Evolutionary conservation across 345 rosid genomes (phyloP), one percentile per base, ranked within the genome.

Genomic region (Ceriops decandra): DNA sequence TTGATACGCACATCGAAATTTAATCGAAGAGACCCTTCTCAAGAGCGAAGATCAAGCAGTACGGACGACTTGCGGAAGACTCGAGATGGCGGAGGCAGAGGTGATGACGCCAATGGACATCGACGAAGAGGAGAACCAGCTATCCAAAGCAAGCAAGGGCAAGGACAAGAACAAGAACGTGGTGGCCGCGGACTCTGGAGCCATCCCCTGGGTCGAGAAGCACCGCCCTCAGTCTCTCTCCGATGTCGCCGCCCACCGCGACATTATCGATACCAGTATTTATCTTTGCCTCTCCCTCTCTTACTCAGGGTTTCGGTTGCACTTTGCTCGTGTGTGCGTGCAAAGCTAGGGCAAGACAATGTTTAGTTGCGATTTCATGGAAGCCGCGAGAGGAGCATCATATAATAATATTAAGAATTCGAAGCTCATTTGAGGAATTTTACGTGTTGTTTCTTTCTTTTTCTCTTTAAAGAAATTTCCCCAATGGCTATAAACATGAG

Each of bases 181-280:
- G 79, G 82, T 82, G 27, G 56, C 64, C 16, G 82, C 60, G 49
- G 82, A 80, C 63, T 24, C 77, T 68, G 90, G 81, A 74, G 83
- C 88, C 81, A 85, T 82, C 32, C 97, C 97, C 58, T 91, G 97
- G 99, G 99, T 95, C 31, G 96, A 95, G 79, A 95, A 95, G 83
- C 91, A 89, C 81, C 93, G 99, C 26, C 99, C 99, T 68, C 91
- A 84, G 68, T 90, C 97, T 38, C 99, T 91, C 24, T 87, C 87
- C 35, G 99, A 91, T 68, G 99, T 95, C 27, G 97, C 99, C 38
- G 93, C 97, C 74, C 97, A 95, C 80, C 97, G 99, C 36, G 99
- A 91, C 87, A 95, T 95, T 60, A 85, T 95, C 24, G 97, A 95
- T 67, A 95, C 99, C 51, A 95, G 99, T 95, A 84, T 79, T 67